Conservation (phyloP, 2,329 filamentous ascomycete genomes). For the Knoxdaviesia capensis region DNA sequence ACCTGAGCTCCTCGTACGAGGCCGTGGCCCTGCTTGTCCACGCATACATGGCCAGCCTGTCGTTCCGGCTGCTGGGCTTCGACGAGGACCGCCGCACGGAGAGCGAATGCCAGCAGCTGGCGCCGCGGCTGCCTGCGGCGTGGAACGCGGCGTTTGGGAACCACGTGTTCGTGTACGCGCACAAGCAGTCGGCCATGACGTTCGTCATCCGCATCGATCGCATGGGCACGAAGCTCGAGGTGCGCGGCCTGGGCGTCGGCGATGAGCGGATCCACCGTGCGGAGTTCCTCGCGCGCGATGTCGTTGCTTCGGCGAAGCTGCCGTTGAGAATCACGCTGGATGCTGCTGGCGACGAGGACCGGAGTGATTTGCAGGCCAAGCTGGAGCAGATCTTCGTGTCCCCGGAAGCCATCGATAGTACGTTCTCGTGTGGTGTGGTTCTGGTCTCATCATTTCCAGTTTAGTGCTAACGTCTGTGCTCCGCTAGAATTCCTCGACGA, state of each 20-base stretch:
- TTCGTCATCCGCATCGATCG: constrained; percentile 69
- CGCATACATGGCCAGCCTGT: constrained; percentile 60
- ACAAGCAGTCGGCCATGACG: constrained; percentile 66
- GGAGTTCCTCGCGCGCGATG: constrained; percentile 54
- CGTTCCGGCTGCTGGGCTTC: constrained; percentile 68
- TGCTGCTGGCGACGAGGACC: constrained; percentile 24
- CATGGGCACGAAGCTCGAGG: constrained; percentile 64
- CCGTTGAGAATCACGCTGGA: constrained; percentile 34
- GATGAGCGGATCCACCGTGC: constrained; percentile 66
- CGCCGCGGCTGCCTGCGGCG: constrained; percentile 45
- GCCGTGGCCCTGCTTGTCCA: constrained; percentile 70
- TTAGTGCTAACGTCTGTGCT: background rate
- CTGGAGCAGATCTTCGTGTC: constrained; percentile 54
- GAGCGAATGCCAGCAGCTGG: constrained; percentile 29
- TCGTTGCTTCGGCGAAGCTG: constrained; percentile 38
- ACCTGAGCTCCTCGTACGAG: constrained; percentile 55
- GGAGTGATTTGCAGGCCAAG: constrained; percentile 24
- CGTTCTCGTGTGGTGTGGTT: constrained; percentile 2
- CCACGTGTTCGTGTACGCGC: constrained; percentile 71
- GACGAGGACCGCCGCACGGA: constrained; percentile 46
- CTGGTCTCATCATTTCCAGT: background rate
- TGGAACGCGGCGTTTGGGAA: constrained; percentile 62
- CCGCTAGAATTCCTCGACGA: constrained; percentile 41
- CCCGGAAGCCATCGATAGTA: constrained; percentile 36
- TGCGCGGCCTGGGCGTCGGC: constrained; percentile 59